These are phyloP conservation scores for Metrosideros polymorpha DNA, from an alignment of 441 rosid species.

Conservation along the genomic window DNA sequence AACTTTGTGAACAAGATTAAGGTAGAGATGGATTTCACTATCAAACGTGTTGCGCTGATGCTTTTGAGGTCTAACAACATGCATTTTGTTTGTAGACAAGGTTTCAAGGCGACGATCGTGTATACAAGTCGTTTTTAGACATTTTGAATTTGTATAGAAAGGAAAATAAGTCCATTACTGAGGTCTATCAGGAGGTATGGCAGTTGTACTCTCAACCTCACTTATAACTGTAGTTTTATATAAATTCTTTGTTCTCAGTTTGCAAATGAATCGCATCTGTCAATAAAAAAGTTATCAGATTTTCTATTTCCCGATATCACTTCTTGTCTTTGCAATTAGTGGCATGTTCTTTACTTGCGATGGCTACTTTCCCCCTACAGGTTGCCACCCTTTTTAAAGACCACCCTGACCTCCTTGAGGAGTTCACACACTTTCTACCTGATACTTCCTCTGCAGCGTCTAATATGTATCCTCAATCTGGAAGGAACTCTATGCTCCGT, in stretches of 20 bases:
- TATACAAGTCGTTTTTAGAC: conserved; percentile 88
- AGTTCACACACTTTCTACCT: conserved; percentile 88
- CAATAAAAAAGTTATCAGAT: not conserved
- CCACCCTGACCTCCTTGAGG: conserved; percentile 77
- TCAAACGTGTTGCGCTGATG: not conserved
- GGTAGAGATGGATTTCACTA: conserved; percentile 29
- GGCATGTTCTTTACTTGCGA: not conserved
- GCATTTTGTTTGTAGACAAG: conserved; percentile 57
- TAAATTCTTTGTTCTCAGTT: not conserved
- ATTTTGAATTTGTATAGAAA: conserved; percentile 94
- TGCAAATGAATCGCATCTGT: not conserved
- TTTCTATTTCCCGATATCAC: not conserved
- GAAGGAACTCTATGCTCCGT: conserved; percentile 44
- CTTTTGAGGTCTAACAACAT: not conserved
- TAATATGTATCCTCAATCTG: conserved; percentile 31
- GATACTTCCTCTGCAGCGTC: conserved; percentile 70
- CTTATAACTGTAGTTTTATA: not conserved
- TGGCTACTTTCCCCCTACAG: conserved; percentile 27
- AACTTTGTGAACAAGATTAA: conserved; percentile 97
- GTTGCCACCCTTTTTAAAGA: conserved; percentile 80
- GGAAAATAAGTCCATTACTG: conserved; percentile 87
- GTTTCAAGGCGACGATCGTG: conserved; percentile 93
- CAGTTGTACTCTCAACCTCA: not conserved
- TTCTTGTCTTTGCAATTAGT: not conserved
- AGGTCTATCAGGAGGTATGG: conserved; percentile 87